Evolutionary conservation across 2,329 filamentous ascomycete genomes (phyloP).

Genomic region (Sarocladium brachiariae): DNA sequence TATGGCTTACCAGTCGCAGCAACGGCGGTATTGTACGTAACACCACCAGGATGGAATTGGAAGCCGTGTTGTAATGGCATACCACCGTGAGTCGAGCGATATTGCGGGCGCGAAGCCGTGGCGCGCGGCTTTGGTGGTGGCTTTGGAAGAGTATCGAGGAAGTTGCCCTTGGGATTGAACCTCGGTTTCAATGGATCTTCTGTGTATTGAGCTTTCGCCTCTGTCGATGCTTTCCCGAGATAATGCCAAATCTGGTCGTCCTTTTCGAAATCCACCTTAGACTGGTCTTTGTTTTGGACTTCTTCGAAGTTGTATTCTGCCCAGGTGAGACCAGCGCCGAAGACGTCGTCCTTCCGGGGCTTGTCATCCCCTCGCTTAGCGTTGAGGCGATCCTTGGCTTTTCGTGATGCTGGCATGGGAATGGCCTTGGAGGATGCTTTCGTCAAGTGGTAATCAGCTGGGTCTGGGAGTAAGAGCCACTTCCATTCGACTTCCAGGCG

Average conservation of each 20-base stretch:
- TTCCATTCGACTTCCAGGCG: slow-evolving; percentile 78
- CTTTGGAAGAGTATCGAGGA: slow-evolving; percentile 61
- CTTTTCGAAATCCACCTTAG: slow-evolving; percentile 64
- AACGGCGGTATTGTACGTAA: slow-evolving; percentile 4
- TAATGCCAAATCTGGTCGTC: slow-evolving; percentile 82
- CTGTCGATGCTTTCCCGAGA: slow-evolving; percentile 77
- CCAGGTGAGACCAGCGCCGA: slow-evolving; percentile 65
- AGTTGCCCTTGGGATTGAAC: slow-evolving; percentile 65
- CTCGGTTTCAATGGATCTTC: slow-evolving; percentile 57
- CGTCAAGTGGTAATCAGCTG: slow-evolving; percentile 62
- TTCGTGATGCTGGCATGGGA: slow-evolving; percentile 58
- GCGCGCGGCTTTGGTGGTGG: slow-evolving; percentile 24
- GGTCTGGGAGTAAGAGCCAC: slow-evolving; percentile 68
- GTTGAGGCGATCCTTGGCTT: slow-evolving; percentile 61
- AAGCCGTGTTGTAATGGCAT: slow-evolving; percentile 3
- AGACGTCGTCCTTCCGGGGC: slow-evolving; percentile 59
- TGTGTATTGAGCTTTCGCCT: slow-evolving; percentile 86
- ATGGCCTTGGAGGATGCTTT: slow-evolving; percentile 68
- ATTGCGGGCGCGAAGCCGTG: slow-evolving; percentile 17
- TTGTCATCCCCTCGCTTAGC: slow-evolving; percentile 54
- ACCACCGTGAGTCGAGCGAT: slow-evolving; percentile 14
- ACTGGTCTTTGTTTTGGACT: slow-evolving; percentile 50
- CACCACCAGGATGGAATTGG: slow-evolving; percentile 11
- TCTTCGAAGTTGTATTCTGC: slow-evolving; percentile 69
- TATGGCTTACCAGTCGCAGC: slow-evolving; percentile 40